Evolutionary conservation across 2,329 filamentous ascomycete species (phyloP).

Genomic region (Colletotrichum somersetense): DNA sequence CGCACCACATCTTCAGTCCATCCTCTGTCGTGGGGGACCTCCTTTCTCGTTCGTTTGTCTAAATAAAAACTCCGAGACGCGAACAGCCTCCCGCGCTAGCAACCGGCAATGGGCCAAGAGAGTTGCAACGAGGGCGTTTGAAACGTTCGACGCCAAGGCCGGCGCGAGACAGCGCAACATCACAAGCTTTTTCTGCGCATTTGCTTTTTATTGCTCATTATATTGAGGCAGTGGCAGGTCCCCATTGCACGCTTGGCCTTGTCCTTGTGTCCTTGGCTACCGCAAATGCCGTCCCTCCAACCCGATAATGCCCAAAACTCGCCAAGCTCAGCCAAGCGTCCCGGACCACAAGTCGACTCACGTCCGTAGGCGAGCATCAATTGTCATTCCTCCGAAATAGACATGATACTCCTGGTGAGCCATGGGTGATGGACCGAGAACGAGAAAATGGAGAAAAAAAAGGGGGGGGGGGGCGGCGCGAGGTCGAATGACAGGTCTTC

Average conservation of each 20-base stretch:
- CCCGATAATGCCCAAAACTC: slow-evolving; percentile 34
- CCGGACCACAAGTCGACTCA: slow-evolving; percentile 28
- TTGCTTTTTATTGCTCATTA: neutral
- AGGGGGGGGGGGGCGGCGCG: neutral
- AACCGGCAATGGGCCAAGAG: slow-evolving; percentile 24
- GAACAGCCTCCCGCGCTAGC: slow-evolving; percentile 24
- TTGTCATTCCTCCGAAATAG: slow-evolving; percentile 24
- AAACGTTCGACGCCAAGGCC: slow-evolving; percentile 39
- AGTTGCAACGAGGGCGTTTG: slow-evolving; percentile 21
- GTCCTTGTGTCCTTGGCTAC: neutral
- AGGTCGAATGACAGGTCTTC: neutral
- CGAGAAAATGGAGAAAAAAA: neutral
- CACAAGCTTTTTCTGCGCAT: slow-evolving; percentile 19
- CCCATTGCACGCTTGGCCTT: neutral
- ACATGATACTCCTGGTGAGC: slow-evolving; percentile 3
- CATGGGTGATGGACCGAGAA: slow-evolving; percentile 6
- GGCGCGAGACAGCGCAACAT: slow-evolving; percentile 6
- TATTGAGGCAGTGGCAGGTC: neutral
- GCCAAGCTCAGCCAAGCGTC: slow-evolving; percentile 38
- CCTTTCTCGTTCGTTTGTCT: slow-evolving; percentile 5
- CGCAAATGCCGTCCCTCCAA: slow-evolving; percentile 1
- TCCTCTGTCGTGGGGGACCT: neutral
- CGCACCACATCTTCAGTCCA: neutral
- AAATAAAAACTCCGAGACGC: slow-evolving; percentile 34
- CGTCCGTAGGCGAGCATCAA: slow-evolving; percentile 29